These are phyloP conservation scores for Fragilaria radians DNA, from an alignment of 108 stramenopile species.

Conservation along the genomic window DNA sequence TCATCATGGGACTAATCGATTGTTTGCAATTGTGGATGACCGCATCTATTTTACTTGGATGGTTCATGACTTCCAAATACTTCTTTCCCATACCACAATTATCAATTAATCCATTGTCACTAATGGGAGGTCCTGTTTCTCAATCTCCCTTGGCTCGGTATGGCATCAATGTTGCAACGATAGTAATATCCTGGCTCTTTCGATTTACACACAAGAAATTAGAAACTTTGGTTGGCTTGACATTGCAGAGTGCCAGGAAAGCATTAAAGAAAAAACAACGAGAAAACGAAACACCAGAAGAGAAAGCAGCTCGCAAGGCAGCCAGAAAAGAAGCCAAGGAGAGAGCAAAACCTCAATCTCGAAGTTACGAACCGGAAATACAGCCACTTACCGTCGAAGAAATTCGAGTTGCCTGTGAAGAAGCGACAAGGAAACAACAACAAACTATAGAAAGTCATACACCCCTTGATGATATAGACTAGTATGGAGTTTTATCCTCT, in stretches of 20 bases:
- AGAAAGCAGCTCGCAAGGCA: conserved; percentile 25
- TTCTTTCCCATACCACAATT: conserved; percentile 73
- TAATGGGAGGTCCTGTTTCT: conserved; percentile 56
- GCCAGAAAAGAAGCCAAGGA: conserved; percentile 14
- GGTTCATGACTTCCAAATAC: conserved; percentile 64
- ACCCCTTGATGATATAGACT: not conserved
- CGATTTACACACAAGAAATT: conserved; percentile 52
- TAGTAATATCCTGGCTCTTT: conserved; percentile 72
- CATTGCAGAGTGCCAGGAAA: conserved; percentile 48
- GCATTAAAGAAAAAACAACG: conserved; percentile 26
- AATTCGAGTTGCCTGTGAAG: not conserved
- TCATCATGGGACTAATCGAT: conserved; percentile 61
- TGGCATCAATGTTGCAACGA: conserved; percentile 83
- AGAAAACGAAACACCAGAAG: conserved; percentile 26
- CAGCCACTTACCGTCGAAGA: not conserved
- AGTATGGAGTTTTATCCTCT: too few species aligned
- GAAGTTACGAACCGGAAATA: not conserved
- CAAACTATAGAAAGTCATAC: not conserved
- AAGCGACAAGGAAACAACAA: not conserved
- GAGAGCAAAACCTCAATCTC: not conserved
- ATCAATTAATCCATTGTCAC: conserved; percentile 60
- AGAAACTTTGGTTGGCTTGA: conserved; percentile 58
- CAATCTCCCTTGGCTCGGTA: conserved; percentile 38
- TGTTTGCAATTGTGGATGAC: conserved; percentile 66
- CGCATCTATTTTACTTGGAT: conserved; percentile 59